Evolutionary conservation across 2,329 filamentous ascomycete species (phyloP), one percentile per base, ranked within the genome.

Genomic region (Xylariaceae sp.): DNA sequence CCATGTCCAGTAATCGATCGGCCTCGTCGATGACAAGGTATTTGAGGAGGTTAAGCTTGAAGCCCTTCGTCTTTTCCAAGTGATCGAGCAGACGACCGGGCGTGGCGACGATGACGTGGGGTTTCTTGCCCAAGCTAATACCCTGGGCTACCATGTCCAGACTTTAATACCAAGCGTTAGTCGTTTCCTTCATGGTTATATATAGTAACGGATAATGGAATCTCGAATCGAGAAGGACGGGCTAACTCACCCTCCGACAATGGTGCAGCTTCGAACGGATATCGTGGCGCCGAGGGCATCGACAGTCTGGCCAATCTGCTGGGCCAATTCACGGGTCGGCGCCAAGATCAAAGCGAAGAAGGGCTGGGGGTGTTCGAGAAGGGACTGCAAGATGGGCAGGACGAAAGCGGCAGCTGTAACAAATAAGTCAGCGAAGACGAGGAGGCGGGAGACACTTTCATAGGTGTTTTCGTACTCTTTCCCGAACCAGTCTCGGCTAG

Each of bases 21-120:
- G 93, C 93, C 76, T 97, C 93, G 71, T 97, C 93, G 84, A 97
- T 92, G 62, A 97, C 92, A 2, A 97, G 79, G 71, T 93, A 96
- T 70, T 92, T 92, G 44, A 97, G 78, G 3, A 83, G 82, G 35
- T 88, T 84, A 53, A 97, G 77, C 1, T 88, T 92, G 75, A 99
- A 97, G 9, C 94, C 93, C 74, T 96, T 97, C 1, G 94, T 99
- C 75, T 96, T 96, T 73, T 97, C 92, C 7, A 97, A 78, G 68
- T 99, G 94, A 69, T 97, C 94, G 3, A 97, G 80, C 18, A 97
- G 78, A 58, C 93, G 85, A 55, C 92, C 93, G 0, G 93, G 93
- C 0, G 93, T 97, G 0, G 93, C 93, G 45, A 97, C 92, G 18
- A 97, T 80, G 23, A 99, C 87, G 70, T 99, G 94, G 6, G 94